Evolutionary conservation across 345 rosid species (phyloP), one percentile per base, ranked within the genome.

Genomic region (Nephelium lappaceum): DNA sequence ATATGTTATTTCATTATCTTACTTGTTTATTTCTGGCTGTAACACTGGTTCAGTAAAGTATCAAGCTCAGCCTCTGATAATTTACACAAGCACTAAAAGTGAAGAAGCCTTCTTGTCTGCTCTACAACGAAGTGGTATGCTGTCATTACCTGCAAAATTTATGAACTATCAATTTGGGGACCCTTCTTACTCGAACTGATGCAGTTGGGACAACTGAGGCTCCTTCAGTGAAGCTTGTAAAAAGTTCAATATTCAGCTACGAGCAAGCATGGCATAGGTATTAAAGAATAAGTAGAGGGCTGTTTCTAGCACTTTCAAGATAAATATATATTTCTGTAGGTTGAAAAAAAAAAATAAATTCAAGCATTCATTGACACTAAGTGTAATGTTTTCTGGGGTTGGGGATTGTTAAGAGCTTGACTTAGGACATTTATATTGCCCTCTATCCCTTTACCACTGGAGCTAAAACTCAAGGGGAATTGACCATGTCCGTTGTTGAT

Each of bases 211-310:
- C 85, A 69, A 75, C 80, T 11, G 94, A 89, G 83, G 87, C 84
- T 77, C 88, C 95, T 49, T 72, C 77, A 27, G 91, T 96, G 81
- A 86, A 87, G 83, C 87, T 94, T 67, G 97, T 96, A 47, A 94
- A 94, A 87, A 92, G 98, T 84, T 91, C 99, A 64, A 84, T 93
- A 80, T 96, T 96, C 88, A 91, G 98, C 88, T 92, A 96, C 69
- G 99, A 96, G 84, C 99, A 96, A 88, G 98, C 99, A 24, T 96
- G 99, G 98, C 98, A 96, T 83, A 92, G 98, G 98, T 95, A 85
- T 62, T 74, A 73, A 69, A 67, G 38, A 57, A 79, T 73, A 4
- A 65, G 51, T 23, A 42, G 69, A 77, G 11, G 24, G 64, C 25
- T 78, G 10, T 74, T 74, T 69, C 16, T 65, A 65, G 43, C 21